Evolutionary conservation across 2,329 filamentous ascomycete genomes (phyloP).

Genomic region (Bipolaris sorokiniana): DNA sequence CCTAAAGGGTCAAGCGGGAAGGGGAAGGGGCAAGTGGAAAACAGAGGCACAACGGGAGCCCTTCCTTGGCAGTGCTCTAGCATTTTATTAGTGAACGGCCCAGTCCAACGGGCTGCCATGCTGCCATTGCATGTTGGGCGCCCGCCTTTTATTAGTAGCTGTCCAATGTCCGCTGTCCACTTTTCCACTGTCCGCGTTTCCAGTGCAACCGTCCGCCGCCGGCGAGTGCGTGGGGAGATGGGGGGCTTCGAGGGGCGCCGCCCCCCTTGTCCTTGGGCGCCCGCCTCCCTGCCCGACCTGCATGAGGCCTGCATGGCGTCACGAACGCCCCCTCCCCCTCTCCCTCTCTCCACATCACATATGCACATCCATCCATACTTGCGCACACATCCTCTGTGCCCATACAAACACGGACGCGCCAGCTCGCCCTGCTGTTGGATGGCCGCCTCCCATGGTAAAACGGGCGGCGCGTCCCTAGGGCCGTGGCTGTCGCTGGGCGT

Average conservation of each 20-base stretch:
- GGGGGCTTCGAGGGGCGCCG: not conserved
- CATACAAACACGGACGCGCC: no score
- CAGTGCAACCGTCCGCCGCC: no score
- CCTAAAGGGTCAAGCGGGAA: constrained; percentile 19
- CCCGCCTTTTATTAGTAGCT: constrained; percentile 19
- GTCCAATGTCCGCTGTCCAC: no score
- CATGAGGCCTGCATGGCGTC: constrained; percentile 17
- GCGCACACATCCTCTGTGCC: no score
- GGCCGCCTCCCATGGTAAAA: not conserved
- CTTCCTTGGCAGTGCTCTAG: not conserved
- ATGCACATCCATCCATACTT: not conserved
- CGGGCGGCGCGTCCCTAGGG: not conserved
- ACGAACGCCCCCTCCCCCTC: constrained; percentile 4
- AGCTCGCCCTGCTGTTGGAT: no score
- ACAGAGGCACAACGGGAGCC: constrained; percentile 19
- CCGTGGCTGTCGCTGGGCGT: not conserved
- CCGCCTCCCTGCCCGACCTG: constrained; percentile 18
- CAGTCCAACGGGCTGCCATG: constrained; percentile 21
- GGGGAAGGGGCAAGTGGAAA: not conserved
- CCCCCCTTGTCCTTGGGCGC: no score
- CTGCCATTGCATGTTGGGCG: no score
- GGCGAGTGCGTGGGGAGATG: not conserved
- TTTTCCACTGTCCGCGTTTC: no score
- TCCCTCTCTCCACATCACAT: not conserved
- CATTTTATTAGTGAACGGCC: constrained; percentile 10